phyloP scores from a whole-genome alignment of 2,329 filamentous ascomycete species.

The Aspergillus candidus region DNA sequence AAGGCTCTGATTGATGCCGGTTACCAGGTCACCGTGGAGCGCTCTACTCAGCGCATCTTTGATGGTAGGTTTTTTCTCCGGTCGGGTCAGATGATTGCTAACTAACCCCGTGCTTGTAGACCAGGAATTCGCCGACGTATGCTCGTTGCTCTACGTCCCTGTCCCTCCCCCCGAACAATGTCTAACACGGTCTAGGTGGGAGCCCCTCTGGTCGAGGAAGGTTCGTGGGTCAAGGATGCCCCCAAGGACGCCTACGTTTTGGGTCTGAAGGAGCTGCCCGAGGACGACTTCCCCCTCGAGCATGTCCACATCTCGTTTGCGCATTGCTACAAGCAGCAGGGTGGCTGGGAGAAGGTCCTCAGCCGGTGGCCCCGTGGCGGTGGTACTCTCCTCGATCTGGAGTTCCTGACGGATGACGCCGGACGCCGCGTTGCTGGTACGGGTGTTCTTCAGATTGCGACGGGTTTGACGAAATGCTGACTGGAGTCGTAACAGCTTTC shows the following conservation, averaged over 20 bases:
- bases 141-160: background rate
- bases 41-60: constrained; percentile 59
- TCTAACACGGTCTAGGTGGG: constrained; percentile 44
- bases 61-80: constrained; percentile 28
- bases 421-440: constrained; percentile 51
- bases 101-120: constrained; percentile 16
- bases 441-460: constrained; percentile 1
- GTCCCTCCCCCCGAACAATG: background rate
- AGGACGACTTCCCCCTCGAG: constrained; percentile 63
- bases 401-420: constrained; percentile 71
- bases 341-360: constrained; percentile 73
- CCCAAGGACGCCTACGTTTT: constrained; percentile 65
- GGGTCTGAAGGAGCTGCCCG: constrained; percentile 71
- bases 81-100: constrained; percentile 1
- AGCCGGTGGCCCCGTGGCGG: constrained; percentile 69
- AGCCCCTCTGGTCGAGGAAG: constrained; percentile 58
- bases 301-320: constrained; percentile 68
- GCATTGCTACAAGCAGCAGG: constrained; percentile 72
- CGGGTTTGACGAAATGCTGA: too few species aligned
- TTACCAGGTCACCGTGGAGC: constrained; percentile 63
- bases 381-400: constrained; percentile 75
- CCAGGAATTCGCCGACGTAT: constrained; percentile 32
- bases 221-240: constrained; percentile 59
- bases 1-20: constrained; percentile 62
- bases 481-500: constrained; percentile 27